Conservation (phyloP, 116 monocot species). For the Phalaenopsis hybrid region DNA sequence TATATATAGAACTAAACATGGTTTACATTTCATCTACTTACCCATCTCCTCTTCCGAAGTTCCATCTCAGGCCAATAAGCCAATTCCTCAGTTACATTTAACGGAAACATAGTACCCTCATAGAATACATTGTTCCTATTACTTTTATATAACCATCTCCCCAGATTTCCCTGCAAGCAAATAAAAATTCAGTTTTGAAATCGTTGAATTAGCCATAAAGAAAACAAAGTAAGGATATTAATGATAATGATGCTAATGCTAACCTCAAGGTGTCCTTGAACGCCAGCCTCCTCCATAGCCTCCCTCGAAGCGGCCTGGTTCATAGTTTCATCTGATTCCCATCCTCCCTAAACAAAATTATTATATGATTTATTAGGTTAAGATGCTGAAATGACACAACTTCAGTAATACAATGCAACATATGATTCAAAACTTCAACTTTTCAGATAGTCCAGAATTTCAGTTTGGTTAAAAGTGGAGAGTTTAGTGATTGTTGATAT, state of each 20-base stretch:
- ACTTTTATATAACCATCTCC: conserved; percentile 32
- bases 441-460: not conserved
- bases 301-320: conserved; percentile 27
- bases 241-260: not conserved
- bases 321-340: conserved; percentile 33
- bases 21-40: not conserved
- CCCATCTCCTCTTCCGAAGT: conserved; percentile 23
- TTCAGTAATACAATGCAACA: not conserved
- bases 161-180: conserved; percentile 14
- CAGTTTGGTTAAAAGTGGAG: no score
- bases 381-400: not conserved
- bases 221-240: not conserved
- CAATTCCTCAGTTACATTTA: conserved; percentile 34
- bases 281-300: conserved; percentile 33
- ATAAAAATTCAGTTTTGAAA: no score
- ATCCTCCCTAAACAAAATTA: conserved; percentile 24
- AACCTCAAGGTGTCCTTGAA: conserved; percentile 25
- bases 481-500: no score
- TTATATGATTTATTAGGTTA: not conserved
- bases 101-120: conserved; percentile 32
- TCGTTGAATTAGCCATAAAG: no score
- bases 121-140: conserved; percentile 17
- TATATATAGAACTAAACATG: not conserved
- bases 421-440: not conserved
- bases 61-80: conserved; percentile 29